Percentiles rank a stretch among this genome's conserved stretches.
phyloP scores from a whole-genome alignment of 495 filamentous ascomycete genomes.

The Lepraria neglecta region DNA sequence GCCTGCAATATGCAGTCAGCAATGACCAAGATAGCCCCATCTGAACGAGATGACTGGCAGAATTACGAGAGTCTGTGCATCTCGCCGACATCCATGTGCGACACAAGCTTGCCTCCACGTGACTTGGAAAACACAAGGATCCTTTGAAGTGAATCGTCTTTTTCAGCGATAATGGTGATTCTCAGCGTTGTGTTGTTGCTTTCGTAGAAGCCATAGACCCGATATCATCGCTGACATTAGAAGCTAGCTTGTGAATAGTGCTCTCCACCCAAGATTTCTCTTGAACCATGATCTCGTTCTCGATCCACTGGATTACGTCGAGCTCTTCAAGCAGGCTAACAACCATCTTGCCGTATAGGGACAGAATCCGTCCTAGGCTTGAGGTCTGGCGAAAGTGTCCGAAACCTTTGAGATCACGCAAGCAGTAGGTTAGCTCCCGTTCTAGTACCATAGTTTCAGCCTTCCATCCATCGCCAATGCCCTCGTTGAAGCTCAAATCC shows the following conservation, averaged over 20 bases:
- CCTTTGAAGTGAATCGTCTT: no score
- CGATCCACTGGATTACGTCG: constrained; percentile 38
- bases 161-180: not conserved
- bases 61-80: not conserved
- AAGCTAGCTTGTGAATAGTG: constrained; percentile 33
- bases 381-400: constrained; percentile 30
- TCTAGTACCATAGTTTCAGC: constrained; percentile 36
- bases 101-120: no score
- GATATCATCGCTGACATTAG: constrained; percentile 15
- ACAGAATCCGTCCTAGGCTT: constrained; percentile 33
- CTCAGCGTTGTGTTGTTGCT: constrained; percentile 10
- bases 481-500: constrained; percentile 37
- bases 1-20: constrained; percentile 5
- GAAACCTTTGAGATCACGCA: constrained; percentile 32
- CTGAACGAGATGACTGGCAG: not conserved
- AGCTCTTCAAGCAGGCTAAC: constrained; percentile 42
- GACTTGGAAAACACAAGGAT: no score
- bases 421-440: constrained; percentile 37
- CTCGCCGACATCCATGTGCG: no score
- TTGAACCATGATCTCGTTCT: constrained; percentile 36
- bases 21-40: not conserved
- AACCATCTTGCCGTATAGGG: constrained; percentile 33
- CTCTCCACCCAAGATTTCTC: constrained; percentile 38
- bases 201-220: constrained; percentile 16
- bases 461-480: constrained; percentile 41